Evolutionary conservation across 371 early-diverging fungal species (phyloP).

Genomic region (Syncephalastrum sp.): DNA sequence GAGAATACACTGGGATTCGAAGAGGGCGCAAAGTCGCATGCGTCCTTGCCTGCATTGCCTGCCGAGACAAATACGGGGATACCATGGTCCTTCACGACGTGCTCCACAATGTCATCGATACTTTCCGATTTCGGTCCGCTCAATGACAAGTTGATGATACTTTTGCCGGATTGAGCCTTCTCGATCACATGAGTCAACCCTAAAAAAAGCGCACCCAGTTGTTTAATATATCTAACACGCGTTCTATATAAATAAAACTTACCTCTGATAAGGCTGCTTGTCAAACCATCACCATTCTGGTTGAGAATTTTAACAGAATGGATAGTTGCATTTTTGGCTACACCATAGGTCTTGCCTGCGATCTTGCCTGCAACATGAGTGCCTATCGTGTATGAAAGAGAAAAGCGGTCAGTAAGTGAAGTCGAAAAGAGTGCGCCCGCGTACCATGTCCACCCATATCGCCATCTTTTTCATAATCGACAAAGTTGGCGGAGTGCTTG

Average conservation of each 20-base stretch:
- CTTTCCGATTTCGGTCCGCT: slow-evolving; percentile 47
- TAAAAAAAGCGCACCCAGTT: slow-evolving; percentile 6
- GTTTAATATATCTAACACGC: background rate
- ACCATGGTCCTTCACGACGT: slow-evolving; percentile 39
- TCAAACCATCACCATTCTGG: slow-evolving; percentile 53
- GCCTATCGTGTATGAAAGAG: slow-evolving; percentile 36
- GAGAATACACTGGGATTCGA: slow-evolving; percentile 61
- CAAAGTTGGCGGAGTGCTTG: slow-evolving; percentile 51
- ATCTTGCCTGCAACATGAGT: slow-evolving; percentile 82
- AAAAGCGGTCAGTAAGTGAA: slow-evolving; percentile 38
- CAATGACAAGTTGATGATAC: slow-evolving; percentile 57
- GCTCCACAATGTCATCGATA: slow-evolving; percentile 32
- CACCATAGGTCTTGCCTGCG: slow-evolving; percentile 67
- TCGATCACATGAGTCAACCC: slow-evolving; percentile 25
- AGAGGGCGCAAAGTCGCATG: slow-evolving; percentile 70
- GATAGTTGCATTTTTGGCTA: slow-evolving; percentile 73
- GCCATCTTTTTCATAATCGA: slow-evolving; percentile 48
- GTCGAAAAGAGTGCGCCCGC: background rate
- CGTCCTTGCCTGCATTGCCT: slow-evolving; percentile 64
- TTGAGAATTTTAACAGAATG: slow-evolving; percentile 71
- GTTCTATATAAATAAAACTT: background rate
- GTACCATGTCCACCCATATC: slow-evolving; percentile 80
- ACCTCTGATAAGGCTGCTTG: slow-evolving; percentile 66
- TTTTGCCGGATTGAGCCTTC: slow-evolving; percentile 26
- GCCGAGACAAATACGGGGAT: slow-evolving; percentile 65